These are phyloP conservation scores for Hydnum rufescens DNA, from an alignment of 768 basidiomycete genomes.

Conservation along the genomic window DNA sequence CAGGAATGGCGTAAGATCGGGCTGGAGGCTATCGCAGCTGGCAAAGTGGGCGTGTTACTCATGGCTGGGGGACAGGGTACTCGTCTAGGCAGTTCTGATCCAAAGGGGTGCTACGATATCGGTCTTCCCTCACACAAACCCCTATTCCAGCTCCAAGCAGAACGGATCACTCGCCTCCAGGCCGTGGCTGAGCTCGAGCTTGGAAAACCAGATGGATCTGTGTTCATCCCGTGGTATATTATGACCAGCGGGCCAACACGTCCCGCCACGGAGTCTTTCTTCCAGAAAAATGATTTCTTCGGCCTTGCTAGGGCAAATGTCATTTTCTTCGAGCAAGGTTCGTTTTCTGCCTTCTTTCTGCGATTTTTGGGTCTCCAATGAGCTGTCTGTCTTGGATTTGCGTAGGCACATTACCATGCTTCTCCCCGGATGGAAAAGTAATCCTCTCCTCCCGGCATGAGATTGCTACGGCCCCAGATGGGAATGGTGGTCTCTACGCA, in stretches of 20 bases:
- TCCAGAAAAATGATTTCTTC: slow-evolving; percentile 56
- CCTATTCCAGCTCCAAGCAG: slow-evolving; percentile 95
- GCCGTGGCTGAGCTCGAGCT: slow-evolving; percentile 37
- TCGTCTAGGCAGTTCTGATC: slow-evolving; percentile 72
- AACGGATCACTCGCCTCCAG: slow-evolving; percentile 76
- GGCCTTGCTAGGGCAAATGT: slow-evolving; percentile 65
- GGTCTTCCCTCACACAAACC: slow-evolving; percentile 82
- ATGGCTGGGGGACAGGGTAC: slow-evolving; percentile 99
- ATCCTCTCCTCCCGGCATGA: slow-evolving; percentile 59
- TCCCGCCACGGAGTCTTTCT: slow-evolving; percentile 68
- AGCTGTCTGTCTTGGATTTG: background rate
- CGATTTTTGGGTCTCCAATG: too few relatives aligned
- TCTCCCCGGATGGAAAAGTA: slow-evolving; percentile 86
- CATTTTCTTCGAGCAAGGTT: slow-evolving; percentile 93
- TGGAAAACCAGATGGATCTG: slow-evolving; percentile 29
- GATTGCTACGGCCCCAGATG: slow-evolving; percentile 91
- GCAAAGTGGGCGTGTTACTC: slow-evolving; percentile 83
- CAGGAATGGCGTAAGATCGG: slow-evolving; percentile 59
- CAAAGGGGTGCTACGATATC: slow-evolving; percentile 98
- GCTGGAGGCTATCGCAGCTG: slow-evolving; percentile 56
- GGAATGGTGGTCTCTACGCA: slow-evolving; percentile 93
- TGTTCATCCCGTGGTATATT: slow-evolving; percentile 87
- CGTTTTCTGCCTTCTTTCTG: background rate
- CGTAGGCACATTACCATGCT: slow-evolving; percentile 83
- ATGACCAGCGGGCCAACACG: slow-evolving; percentile 98